Base-by-base conservation (phyloP, 2,329 filamentous ascomycete genomes). In the Delphinella strobiligena region DNA sequence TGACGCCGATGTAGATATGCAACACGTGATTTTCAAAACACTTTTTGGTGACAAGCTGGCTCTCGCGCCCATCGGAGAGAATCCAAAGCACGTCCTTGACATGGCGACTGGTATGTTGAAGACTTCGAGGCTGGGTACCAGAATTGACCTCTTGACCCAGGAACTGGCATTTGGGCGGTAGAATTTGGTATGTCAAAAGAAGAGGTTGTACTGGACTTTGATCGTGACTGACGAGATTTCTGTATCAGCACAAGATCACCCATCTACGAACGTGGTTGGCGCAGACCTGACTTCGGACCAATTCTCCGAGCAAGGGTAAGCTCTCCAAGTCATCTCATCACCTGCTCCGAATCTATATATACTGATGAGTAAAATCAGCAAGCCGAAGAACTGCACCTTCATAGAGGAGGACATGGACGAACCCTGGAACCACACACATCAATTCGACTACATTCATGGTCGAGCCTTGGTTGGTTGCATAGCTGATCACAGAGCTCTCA, bases 11-110 rank as follows among this genome's bases (percentile, higher is more conserved):
- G n/a, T n/a, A 33, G 62, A 64, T 46, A 53, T 68, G 37, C 61
- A 62, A 9, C 59, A 62, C 40, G 57, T 58, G 50, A 51, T 62
- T 47, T 54, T 51, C 49, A 37, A 47, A 12, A 44, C 56, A 31
- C 46, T 53, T 0, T 43, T 45, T 8, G 37, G 40, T 32, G 31
- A 33, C 4, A 36, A 38, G 18, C 34, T 45, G 8, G 36, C 43
- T 32, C 43, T 45, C 14, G 40, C 43, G n/a, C 43, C 43, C 14
- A 37, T 42, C n/a, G 37, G 18, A n/a, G 8, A 10, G 27, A 16
- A 18, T 10, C 10, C 32, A 39, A 17, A 18, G 15, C 30, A 19
- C 17, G 24, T 19, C 14, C 19, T 19, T 5, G 3, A 33, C 32
- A 7, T 34, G 11, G 15, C 19, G 14, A 32, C 37, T 18, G 37